Conservation (phyloP, 495 filamentous ascomycete species). For the Podospora conica region DNA sequence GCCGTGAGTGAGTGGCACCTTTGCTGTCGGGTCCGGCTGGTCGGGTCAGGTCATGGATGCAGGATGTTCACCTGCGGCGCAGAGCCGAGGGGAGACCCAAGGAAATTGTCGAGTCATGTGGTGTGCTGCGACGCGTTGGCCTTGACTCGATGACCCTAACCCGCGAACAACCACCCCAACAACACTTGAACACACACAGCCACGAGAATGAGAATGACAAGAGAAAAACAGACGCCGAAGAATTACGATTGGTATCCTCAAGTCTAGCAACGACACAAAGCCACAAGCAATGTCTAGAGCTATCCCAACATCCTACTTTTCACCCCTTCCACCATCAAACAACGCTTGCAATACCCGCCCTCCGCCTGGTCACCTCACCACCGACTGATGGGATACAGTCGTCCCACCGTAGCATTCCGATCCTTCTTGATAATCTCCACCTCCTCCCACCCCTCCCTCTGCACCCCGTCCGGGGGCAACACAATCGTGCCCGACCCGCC, state of each 20-base stretch:
- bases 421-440: neutral
- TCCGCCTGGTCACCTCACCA: neutral
- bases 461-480: neutral
- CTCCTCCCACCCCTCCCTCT: neutral
- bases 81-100: neutral
- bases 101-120: neutral
- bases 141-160: neutral
- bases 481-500: neutral
- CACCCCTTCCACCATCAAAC: neutral
- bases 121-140: neutral
- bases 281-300: neutral
- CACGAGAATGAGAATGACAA: neutral
- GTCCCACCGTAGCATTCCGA: neutral
- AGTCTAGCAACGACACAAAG: neutral
- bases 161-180: too few species aligned
- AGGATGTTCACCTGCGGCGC: neutral
- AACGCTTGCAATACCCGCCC: neutral
- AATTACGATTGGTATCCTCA: neutral
- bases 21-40: neutral
- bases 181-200: too few species aligned
- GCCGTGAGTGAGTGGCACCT: neutral
- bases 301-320: neutral
- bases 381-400: neutral
- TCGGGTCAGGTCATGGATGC: neutral
- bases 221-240: neutral